Percentiles rank a stretch among this genome's conserved stretches.
phyloP scores from a whole-genome alignment of 257 asterid species.

The Solanum ossicruentum region DNA sequence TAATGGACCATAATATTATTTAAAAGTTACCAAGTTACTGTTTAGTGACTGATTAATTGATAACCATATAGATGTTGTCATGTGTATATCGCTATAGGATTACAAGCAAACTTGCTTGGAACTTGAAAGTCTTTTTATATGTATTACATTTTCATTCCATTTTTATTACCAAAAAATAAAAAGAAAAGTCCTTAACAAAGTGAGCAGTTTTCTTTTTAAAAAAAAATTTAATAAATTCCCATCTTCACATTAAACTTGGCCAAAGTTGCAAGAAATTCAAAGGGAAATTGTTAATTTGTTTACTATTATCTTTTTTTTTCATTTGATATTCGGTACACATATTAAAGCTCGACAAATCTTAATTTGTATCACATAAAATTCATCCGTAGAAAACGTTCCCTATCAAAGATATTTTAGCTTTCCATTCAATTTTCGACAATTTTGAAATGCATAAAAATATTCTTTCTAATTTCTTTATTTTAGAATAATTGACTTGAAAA shows the following conservation, averaged over 20 bases:
- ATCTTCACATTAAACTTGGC: background rate
- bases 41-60: constrained; percentile 2
- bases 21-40: background rate
- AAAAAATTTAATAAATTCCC: no score
- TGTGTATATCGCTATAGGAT: background rate
- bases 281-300: no score
- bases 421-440: background rate
- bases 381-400: no score
- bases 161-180: background rate
- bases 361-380: no score
- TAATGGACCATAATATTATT: constrained; percentile 10
- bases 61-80: background rate
- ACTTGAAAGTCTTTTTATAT: background rate
- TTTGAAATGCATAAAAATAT: background rate
- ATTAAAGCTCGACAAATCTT: no score
- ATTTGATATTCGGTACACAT: no score
- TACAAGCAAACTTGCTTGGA: background rate
- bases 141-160: background rate
- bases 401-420: background rate
- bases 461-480: background rate
- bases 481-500: background rate
- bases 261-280: background rate
- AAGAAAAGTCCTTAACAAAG: background rate
- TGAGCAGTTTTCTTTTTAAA: background rate
- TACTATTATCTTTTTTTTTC: no score